Evolutionary conservation across 1,284 basidiomycete species (phyloP).

Genomic region (Puccinia brachypodii): DNA sequence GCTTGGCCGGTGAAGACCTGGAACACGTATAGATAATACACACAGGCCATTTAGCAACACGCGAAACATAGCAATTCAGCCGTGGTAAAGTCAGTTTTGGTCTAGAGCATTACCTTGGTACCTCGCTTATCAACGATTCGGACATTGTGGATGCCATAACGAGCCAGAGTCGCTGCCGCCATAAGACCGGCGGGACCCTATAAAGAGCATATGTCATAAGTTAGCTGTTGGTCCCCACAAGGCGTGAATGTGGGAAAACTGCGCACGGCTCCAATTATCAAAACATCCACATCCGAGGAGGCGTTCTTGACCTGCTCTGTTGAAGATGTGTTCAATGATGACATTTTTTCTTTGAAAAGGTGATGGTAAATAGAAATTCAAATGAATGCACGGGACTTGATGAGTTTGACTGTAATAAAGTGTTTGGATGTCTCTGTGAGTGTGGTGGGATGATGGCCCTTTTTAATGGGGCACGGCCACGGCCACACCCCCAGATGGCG

Average conservation of each 20-base stretch:
- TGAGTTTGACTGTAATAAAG: neutral
- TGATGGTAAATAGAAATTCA: neutral
- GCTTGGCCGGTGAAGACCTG: conserved; percentile 49
- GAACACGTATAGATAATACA: neutral
- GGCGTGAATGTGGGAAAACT: neutral
- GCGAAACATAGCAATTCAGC: neutral
- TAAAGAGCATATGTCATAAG: neutral
- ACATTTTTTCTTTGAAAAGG: neutral
- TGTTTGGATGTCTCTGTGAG: neutral
- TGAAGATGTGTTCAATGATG: neutral
- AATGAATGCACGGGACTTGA: neutral
- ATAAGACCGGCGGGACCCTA: conserved; percentile 49
- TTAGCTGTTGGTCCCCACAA: neutral
- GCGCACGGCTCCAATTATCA: conserved; percentile 48
- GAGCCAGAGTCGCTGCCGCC: conserved; percentile 43
- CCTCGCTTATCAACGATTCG: conserved; percentile 44
- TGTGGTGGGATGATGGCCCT: no score
- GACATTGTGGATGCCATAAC: conserved; percentile 48
- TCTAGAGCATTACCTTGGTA: conserved; percentile 23
- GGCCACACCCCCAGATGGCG: no score
- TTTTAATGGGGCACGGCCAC: no score
- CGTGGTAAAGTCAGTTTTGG: neutral
- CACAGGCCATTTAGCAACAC: neutral
- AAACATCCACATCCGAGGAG: conserved; percentile 36
- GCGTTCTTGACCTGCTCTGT: neutral